Evolutionary conservation across 768 basidiomycete species (phyloP).

Genomic region (Leccinum fibrillosum): DNA sequence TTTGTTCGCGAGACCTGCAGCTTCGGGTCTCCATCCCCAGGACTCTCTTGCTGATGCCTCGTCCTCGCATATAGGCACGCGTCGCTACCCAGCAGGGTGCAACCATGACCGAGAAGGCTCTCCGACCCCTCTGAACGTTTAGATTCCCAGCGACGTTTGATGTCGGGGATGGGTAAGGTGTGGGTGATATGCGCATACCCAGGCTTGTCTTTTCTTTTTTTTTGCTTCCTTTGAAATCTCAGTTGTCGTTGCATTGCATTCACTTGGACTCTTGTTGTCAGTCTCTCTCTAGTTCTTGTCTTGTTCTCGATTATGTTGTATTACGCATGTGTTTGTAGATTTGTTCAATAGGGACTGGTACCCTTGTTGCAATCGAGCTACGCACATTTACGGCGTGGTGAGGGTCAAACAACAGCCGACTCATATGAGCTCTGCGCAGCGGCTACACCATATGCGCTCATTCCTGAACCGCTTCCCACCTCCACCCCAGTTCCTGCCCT

Average conservation of each 20-base stretch:
- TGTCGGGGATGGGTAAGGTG: not conserved
- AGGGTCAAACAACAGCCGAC: not conserved
- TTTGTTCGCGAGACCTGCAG: not conserved
- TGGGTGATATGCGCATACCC: not conserved
- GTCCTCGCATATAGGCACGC: constrained; percentile 11
- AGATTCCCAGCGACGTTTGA: not conserved
- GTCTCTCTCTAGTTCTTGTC: not conserved
- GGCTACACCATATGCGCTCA: not conserved
- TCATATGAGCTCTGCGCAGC: too few species aligned
- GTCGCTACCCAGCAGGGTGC: constrained; percentile 15
- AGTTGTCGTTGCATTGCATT: constrained; percentile 17
- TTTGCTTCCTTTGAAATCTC: constrained; percentile 2
- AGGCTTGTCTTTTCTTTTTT: not conserved
- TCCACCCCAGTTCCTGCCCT: constrained; percentile 13
- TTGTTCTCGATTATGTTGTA: constrained; percentile 8
- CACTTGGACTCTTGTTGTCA: constrained; percentile 16
- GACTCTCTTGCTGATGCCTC: not conserved
- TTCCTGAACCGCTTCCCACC: constrained; percentile 10
- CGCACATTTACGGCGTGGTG: not conserved
- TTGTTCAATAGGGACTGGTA: constrained; percentile 22
- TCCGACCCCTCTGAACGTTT: constrained; percentile 21
- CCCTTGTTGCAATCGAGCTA: constrained; percentile 8
- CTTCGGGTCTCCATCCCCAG: constrained; percentile 10
- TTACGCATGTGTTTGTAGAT: constrained; percentile 15
- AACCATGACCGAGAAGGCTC: constrained; percentile 30